Evolutionary conservation across 371 early-diverging fungal genomes (phyloP), one percentile per base, ranked within the genome.

Genomic region (Mortierella sp.): DNA sequence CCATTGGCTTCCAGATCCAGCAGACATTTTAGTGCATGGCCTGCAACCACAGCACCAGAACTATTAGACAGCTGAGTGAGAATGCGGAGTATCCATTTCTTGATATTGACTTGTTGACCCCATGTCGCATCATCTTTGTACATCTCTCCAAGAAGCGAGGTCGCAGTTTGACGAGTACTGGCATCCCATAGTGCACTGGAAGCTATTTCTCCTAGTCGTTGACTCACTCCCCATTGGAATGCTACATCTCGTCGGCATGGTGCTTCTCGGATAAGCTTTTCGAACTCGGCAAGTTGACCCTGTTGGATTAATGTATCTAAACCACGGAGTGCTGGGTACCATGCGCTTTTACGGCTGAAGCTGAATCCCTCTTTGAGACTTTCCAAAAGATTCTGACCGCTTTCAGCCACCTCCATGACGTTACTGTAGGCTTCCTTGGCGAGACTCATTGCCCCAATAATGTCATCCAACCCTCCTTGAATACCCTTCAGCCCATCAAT

Each of bases 181-280:
- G 1, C 35, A 5, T 45, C 68, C 61, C 60, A 60, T 10, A 47
- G 35, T 9, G 17, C 7, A 61, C 61, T 35, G 34, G 51, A 35
- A 32, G 51, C 51, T 7, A 68, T 61, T n/a, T 43, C 28, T 22
- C 68, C 68, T 26, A 68, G 61, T 12, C 47, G 37, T 22, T 68
- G 68, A 29, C 68, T 53, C 1, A 68, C 26, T 23, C 68, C 68
- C 60, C 60, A 61, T 35, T 68, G 61, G 31, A 68, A 68, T 0
- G 58, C 68, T 0, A 28, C 4, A 1, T 60, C 60, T 4, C 53
- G 51, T 28, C 54, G 60, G n/a, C 68, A 68, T 34, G 61, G 28
- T 2, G 61, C 61, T 17, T 37, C 54, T 13, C 43, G 40, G 17
- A 68, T 32, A 2, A 61, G 32, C 15, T 0, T 12, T n/a, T 45